Percentiles rank a stretch among this genome's conserved stretches.
phyloP scores from a whole-genome alignment of 1,284 basidiomycete genomes.

The Fomitopsis betulina region DNA sequence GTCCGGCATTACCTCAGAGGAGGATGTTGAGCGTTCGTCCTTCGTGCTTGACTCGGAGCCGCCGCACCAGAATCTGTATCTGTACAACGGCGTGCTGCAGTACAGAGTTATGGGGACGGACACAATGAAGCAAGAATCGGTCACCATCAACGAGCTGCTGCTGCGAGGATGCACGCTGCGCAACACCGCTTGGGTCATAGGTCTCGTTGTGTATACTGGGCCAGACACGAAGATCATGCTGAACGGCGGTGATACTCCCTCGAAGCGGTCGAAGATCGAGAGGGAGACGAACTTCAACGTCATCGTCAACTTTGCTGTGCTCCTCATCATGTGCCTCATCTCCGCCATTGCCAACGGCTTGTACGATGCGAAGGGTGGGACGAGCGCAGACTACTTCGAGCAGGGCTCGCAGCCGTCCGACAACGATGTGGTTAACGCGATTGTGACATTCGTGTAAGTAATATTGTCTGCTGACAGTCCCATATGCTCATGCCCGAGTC shows the following conservation, averaged over 20 bases:
- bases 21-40: slow-evolving; percentile 84
- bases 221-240: slow-evolving; percentile 98
- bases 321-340: slow-evolving; percentile 75
- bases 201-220: slow-evolving; percentile 92
- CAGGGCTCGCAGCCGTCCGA: slow-evolving; percentile 55
- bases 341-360: slow-evolving; percentile 76
- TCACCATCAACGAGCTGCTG: slow-evolving; percentile 91
- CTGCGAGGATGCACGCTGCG: slow-evolving; percentile 91
- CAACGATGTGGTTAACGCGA: slow-evolving; percentile 67
- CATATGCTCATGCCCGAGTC: not conserved
- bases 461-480: not conserved
- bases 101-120: slow-evolving; percentile 55
- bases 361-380: slow-evolving; percentile 56
- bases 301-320: slow-evolving; percentile 86
- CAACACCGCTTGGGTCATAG: slow-evolving; percentile 94
- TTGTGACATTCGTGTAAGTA: slow-evolving; percentile 88
- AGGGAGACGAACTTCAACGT: slow-evolving; percentile 99
- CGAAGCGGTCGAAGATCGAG: slow-evolving; percentile 95
- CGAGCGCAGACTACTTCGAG: slow-evolving; percentile 77
- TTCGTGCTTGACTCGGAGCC: slow-evolving; percentile 92
- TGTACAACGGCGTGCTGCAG: slow-evolving; percentile 83
- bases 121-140: slow-evolving; percentile 56
- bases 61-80: slow-evolving; percentile 90
- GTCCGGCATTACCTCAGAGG: slow-evolving; percentile 75
- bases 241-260: slow-evolving; percentile 89